Conservation (phyloP, 2,329 filamentous ascomycete genomes). For the Pseudogymnoascus sp. region DNA sequence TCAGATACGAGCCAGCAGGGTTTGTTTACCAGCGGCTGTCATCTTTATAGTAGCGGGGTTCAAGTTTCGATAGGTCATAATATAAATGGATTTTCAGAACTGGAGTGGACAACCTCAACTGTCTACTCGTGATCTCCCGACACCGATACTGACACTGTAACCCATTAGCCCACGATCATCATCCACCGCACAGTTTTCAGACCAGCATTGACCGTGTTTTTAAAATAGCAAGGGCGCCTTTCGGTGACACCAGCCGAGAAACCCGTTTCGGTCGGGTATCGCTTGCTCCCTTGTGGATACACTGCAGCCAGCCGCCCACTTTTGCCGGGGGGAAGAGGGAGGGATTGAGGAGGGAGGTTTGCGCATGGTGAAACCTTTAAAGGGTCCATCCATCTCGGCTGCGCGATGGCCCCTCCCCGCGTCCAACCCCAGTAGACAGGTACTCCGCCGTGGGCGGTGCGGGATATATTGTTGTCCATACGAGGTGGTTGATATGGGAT, state of each 20-base stretch:
- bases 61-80: not conserved
- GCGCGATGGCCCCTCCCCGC: not conserved
- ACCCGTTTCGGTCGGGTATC: not conserved
- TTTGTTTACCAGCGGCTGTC: not conserved
- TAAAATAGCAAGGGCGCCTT: not conserved
- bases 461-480: constrained; percentile 1
- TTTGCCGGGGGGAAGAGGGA: not conserved
- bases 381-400: constrained; percentile 3
- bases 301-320: constrained; percentile 4
- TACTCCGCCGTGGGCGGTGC: not conserved
- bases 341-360: not conserved
- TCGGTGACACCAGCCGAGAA: constrained; percentile 4
- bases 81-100: not conserved
- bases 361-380: not conserved
- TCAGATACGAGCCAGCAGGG: not conserved
- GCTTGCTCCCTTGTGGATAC: constrained; percentile 7
- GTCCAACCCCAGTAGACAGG: not conserved
- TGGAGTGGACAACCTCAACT: not conserved
- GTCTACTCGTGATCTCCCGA: not conserved
- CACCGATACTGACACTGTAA: not conserved
- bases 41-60: not conserved
- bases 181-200: not conserved
- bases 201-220: not conserved
- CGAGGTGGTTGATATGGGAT: not conserved
- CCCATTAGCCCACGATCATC: not conserved